Evolutionary conservation across 805 yeast genomes (phyloP), one percentile per base, ranked within the genome.

Genomic region (Nakazawaea wickerhamii): DNA sequence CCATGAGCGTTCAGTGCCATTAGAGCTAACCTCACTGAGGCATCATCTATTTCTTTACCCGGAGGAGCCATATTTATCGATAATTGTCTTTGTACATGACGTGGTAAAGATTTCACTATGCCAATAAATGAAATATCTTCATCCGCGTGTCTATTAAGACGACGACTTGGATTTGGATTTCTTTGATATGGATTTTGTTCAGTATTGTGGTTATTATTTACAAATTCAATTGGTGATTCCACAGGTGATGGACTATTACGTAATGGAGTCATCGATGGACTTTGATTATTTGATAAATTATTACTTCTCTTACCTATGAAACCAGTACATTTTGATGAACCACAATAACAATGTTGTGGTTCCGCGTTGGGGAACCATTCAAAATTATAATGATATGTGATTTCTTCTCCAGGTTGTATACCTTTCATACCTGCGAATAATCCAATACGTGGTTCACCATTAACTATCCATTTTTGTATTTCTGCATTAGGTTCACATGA

Each of bases 341-440:
- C 73, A 50, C 78, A 73, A 43, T 54, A 59, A 44, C 79, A 73
- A 10, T 55, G 55, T 50, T 69, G 73, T 35, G 70, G 71, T 42
- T 57, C 59, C 2, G 73, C 63, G 13, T 69, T 65, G 9, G 63
- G 64, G 45, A 68, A 66, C 58, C 69, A 61, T 41, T 68, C 71
- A 41, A 70, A 70, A 45, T 72, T 71, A 47, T 73, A 73, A 52
- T 73, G 75, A 48, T 71, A 71, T 4, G 72, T 67, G 22, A 73
- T 53, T 47, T 73, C 78, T 10, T 65, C 65, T 23, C 73, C 75
- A 5, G 60, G 53, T 1, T 46, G 35, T 5, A 73, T 66, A 2
- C 55, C 55, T 13, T 55, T 50, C n/a, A 57, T 54, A 4, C 63
- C 64, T 11, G 75, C 74, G 50, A 70, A 72, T 13, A 73, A 51